These are phyloP conservation scores for Fusarium sp. DNA, from an alignment of 2,329 filamentous ascomycete genomes.

Conservation along the genomic window DNA sequence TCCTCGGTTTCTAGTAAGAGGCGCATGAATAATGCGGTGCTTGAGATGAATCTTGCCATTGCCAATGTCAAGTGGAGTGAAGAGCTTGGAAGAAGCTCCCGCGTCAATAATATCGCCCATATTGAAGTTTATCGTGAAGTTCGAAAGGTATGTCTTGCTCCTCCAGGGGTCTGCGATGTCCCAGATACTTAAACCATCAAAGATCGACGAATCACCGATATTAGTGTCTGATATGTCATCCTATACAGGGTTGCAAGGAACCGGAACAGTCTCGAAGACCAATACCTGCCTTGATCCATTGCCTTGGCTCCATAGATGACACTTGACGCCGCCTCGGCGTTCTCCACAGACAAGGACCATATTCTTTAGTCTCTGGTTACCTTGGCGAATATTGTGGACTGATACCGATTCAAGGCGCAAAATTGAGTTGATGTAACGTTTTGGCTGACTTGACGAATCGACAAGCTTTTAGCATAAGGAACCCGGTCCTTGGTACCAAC, in stretches of 20 bases:
- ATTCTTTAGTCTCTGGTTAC: background rate
- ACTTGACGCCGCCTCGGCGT: background rate
- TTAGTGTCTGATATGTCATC: background rate
- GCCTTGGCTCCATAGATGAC: background rate
- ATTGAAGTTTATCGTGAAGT: background rate
- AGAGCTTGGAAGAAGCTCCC: constrained; percentile 42
- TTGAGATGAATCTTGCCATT: constrained; percentile 59
- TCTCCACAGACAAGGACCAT: background rate
- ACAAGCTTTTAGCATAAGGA: background rate
- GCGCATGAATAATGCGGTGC: constrained; percentile 64
- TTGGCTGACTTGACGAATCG: background rate
- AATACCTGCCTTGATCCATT: background rate
- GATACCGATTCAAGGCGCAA: background rate
- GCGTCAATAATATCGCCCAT: constrained; percentile 30
- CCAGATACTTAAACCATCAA: constrained; percentile 2
- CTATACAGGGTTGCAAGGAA: background rate
- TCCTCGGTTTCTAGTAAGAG: constrained; percentile 65
- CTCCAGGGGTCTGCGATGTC: background rate
- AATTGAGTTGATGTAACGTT: constrained; percentile 16
- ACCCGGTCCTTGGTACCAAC: background rate
- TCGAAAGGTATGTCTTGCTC: background rate
- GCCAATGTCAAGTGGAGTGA: constrained; percentile 51
- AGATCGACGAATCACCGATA: background rate
- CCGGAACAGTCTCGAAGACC: background rate
- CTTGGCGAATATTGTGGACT: background rate